Conservation (phyloP, 345 rosid genomes). For the Eucalyptus viminalis region DNA sequence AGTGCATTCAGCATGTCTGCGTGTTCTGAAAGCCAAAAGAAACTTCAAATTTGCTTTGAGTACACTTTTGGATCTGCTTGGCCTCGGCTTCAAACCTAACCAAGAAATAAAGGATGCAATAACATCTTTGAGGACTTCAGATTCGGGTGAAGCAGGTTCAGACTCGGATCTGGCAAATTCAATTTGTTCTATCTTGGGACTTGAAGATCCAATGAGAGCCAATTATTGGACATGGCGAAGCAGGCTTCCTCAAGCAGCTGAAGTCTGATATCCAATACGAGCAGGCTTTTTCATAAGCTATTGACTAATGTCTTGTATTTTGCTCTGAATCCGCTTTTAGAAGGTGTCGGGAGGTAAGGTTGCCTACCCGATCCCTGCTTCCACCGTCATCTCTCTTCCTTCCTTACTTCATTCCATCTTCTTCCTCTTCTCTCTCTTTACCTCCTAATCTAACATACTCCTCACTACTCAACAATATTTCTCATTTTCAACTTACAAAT, state of each 20-base stretch:
- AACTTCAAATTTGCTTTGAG: slow-evolving; percentile 51
- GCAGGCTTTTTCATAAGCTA: background rate
- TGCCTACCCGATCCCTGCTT: background rate
- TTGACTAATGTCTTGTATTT: background rate
- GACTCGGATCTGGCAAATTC: slow-evolving; percentile 32
- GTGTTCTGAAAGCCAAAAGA: slow-evolving; percentile 32
- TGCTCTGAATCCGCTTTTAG: background rate
- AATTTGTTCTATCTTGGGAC: slow-evolving; percentile 49
- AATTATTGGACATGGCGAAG: slow-evolving; percentile 82
- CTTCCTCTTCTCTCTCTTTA: too few relatives aligned
- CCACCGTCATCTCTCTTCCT: too few relatives aligned
- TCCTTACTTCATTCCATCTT: too few relatives aligned
- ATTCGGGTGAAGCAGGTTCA: slow-evolving; percentile 10
- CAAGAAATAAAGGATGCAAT: slow-evolving; percentile 48
- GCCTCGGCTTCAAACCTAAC: slow-evolving; percentile 48
- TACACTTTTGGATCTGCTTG: slow-evolving; percentile 69
- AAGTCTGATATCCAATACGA: background rate
- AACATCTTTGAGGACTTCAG: slow-evolving; percentile 28
- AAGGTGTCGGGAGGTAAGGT: background rate
- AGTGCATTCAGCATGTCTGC: slow-evolving; percentile 54
- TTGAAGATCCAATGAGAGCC: slow-evolving; percentile 57
- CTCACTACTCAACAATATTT: too few relatives aligned
- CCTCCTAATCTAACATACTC: too few relatives aligned
- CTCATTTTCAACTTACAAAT: too few relatives aligned
- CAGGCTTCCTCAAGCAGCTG: slow-evolving; percentile 10